Conservation (phyloP, 208 protist genomes). For the Wallacemonas collosoma region DNA sequence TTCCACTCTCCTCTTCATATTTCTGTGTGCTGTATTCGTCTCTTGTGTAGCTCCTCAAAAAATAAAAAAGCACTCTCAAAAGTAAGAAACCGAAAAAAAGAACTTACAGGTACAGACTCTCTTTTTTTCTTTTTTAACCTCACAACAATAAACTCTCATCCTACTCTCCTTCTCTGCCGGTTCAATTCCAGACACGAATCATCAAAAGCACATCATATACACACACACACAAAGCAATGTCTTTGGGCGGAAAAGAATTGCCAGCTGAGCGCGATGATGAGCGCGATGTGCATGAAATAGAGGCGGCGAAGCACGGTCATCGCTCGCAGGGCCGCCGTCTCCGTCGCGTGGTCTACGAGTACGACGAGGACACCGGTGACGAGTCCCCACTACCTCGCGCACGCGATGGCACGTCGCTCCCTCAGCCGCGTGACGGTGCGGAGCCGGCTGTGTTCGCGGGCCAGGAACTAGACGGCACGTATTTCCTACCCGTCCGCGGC, state of each 20-base stretch:
- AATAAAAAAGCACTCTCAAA: neutral
- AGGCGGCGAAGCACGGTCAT: neutral
- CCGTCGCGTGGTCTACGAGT: slow-evolving; percentile 1
- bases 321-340: neutral
- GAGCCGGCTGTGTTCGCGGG: neutral
- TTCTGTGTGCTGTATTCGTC: neutral
- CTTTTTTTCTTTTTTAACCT: neutral
- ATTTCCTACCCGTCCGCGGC: neutral
- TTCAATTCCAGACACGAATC: neutral
- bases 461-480: slow-evolving; percentile 1
- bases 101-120: neutral
- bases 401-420: neutral
- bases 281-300: neutral
- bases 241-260: too few relatives aligned
- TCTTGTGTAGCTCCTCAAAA: neutral
- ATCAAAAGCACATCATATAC: neutral
- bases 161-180: too few relatives aligned
- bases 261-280: neutral
- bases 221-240: slow-evolving; percentile 4
- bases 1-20: neutral
- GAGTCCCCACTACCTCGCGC: neutral
- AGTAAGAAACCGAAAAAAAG: slow-evolving; percentile 2
- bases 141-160: neutral
- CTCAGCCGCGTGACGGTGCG: neutral
- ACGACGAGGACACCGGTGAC: slow-evolving; percentile 20